Conservation (phyloP, 176 grass and related monocot species). For the Triticum timopheevii region DNA sequence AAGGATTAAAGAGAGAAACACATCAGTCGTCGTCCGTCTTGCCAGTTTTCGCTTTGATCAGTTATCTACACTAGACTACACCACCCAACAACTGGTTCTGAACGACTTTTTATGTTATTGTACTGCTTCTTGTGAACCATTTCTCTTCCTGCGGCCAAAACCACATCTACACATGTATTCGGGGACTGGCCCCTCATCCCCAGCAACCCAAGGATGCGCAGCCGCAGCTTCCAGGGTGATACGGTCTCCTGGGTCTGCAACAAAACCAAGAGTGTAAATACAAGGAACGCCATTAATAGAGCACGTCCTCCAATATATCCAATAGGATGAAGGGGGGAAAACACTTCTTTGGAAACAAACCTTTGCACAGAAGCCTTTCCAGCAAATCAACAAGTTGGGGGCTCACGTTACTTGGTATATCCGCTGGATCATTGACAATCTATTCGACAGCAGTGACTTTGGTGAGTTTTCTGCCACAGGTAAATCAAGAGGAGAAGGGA, state of each 20-base stretch:
- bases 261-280: not conserved
- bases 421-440: conserved; percentile 63
- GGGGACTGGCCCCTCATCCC: conserved; percentile 54
- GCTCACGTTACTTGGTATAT: conserved; percentile 55
- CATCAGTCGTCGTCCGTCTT: not conserved
- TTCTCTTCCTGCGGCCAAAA: conserved; percentile 38
- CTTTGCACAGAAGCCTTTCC: conserved; percentile 83
- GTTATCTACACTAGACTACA: conserved; percentile 33
- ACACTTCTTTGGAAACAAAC: conserved; percentile 15
- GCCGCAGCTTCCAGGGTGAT: conserved; percentile 67
- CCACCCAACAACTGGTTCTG: not conserved
- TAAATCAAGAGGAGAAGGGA: conserved; percentile 23
- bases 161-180: conserved; percentile 75
- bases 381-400: conserved; percentile 67
- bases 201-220: conserved; percentile 80
- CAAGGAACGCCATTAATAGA: not conserved
- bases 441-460: conserved; percentile 12
- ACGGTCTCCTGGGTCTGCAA: conserved; percentile 52
- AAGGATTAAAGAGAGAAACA: not conserved
- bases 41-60: not conserved
- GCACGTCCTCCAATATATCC: not conserved
- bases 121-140: not conserved
- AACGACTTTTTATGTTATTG: not conserved
- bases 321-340: not conserved
- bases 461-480: conserved; percentile 18